These are phyloP conservation scores for Eucalyptus curtisii DNA, from an alignment of 345 rosid species.

Conservation along the genomic window DNA sequence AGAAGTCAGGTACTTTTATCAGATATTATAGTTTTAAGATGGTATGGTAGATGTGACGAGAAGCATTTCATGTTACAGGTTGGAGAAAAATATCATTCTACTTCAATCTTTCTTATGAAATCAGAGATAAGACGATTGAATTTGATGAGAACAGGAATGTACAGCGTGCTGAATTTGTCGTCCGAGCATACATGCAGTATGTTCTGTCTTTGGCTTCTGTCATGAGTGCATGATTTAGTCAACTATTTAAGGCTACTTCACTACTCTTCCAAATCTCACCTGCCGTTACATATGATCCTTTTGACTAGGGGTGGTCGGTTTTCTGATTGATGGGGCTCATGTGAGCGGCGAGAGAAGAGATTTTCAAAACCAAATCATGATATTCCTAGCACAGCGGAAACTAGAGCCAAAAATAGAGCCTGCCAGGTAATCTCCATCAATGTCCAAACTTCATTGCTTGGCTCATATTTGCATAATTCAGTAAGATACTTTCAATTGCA, in stretches of 20 bases:
- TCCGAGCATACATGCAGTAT: slow-evolving; percentile 90
- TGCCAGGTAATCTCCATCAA: slow-evolving; percentile 45
- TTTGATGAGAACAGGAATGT: slow-evolving; percentile 84
- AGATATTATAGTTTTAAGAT: neutral
- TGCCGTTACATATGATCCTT: neutral
- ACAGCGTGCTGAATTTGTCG: slow-evolving; percentile 81
- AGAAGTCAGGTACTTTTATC: slow-evolving; percentile 62
- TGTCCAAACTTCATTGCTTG: neutral
- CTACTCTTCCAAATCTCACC: neutral
- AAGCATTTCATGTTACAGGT: slow-evolving; percentile 29
- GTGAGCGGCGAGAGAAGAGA: slow-evolving; percentile 81
- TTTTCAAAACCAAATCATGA: slow-evolving; percentile 84
- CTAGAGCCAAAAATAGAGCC: slow-evolving; percentile 91
- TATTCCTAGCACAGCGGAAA: slow-evolving; percentile 89
- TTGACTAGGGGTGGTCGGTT: slow-evolving; percentile 59
- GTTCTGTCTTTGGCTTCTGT: neutral
- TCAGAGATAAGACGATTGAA: slow-evolving; percentile 82
- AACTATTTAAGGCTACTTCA: neutral
- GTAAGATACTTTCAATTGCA: neutral
- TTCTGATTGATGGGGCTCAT: slow-evolving; percentile 97
- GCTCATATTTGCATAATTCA: neutral
- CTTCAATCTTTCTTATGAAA: slow-evolving; percentile 85
- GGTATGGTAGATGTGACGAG: neutral
- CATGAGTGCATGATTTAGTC: neutral
- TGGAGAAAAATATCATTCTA: slow-evolving; percentile 97